Evolutionary conservation across 2,329 filamentous ascomycete genomes (phyloP), one percentile per base, ranked within the genome.

Genomic region (Ceratocystis lukuohia): DNA sequence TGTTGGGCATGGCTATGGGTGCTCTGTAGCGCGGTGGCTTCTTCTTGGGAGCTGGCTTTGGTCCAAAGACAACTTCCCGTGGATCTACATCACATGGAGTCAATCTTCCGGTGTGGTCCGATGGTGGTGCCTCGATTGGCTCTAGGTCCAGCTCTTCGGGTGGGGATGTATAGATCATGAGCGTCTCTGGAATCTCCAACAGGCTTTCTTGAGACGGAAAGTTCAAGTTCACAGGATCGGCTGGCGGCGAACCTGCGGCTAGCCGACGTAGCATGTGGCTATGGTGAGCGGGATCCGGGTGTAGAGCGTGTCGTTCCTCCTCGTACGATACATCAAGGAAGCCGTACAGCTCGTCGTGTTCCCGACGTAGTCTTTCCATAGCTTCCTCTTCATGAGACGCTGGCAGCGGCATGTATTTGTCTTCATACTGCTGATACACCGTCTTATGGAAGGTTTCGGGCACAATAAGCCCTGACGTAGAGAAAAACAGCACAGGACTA

Each of bases 401-500:
- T 8, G 30, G 46, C 12, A 30, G 33, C 1, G 63, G 59, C 7
- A 68, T 45, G 12, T 33, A 44, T 2, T 25, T 44, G 2, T 68
- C 66, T 17, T 65, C 33, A 30, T 62, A 68, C 50, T 68, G 56
- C 5, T 63, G 33, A 10, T 50, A 41, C 12, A 59, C 45, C 2
- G 71, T 68, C 48, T 75, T 70, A 67, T 73, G 70, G 69, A 84
- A 83, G 1, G 76, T 75, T 1, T 73, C 73, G 0, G 82, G 81
- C 0, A 80, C 74, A 0, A 74, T 69, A 4, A 83, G 67, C 0
- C 80, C 80, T 0, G 83, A 73, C 0, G 77, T 80, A 63, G 81
- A 81, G 70, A 87, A 86, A 70, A 86, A 81, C 1, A 86, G 75
- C 64, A 77, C 76, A 0, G 84, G 78, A 67, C 82, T 85, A 4